These are phyloP conservation scores for Globisporangium sylvaticum DNA, from an alignment of 352 stramenopile species.

Conservation along the genomic window DNA sequence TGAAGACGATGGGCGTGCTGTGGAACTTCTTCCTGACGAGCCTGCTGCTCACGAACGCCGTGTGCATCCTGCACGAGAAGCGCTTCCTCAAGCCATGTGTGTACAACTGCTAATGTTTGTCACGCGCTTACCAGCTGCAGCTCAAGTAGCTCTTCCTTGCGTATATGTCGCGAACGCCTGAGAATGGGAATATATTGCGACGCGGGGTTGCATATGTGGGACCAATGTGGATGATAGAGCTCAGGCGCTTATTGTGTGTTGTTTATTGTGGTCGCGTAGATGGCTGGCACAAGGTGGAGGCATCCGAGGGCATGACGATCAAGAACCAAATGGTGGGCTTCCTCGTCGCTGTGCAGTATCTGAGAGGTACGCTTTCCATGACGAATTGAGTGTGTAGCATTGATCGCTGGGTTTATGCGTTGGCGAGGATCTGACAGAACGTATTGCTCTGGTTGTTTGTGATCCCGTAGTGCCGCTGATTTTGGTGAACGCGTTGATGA, in stretches of 20 bases:
- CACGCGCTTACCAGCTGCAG: not conserved
- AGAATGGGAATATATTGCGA: not conserved
- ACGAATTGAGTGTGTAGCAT: not conserved
- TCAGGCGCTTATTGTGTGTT: not conserved
- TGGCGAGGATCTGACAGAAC: too few species aligned
- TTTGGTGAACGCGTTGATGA: conserved; percentile 78
- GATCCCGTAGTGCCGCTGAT: conserved; percentile 63
- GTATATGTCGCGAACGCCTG: not conserved
- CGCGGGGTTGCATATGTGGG: not conserved
- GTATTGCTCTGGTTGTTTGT: conserved; percentile 3
- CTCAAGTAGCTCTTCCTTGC: not conserved
- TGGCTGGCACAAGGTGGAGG: conserved; percentile 81
- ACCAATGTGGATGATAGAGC: not conserved
- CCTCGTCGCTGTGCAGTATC: conserved; percentile 80
- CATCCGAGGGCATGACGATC: conserved; percentile 75
- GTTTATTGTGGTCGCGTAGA: conserved; percentile 29
- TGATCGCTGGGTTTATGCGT: too few species aligned
- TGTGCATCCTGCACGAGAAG: conserved; percentile 88
- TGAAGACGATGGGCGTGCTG: conserved; percentile 65
- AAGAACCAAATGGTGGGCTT: conserved; percentile 88
- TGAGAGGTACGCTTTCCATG: conserved; percentile 48
- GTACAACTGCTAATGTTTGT: conserved; percentile 11
- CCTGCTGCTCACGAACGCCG: conserved; percentile 79
- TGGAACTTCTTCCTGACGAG: conserved; percentile 89
- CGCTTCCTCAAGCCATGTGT: conserved; percentile 80